A percentile compares a stretch with the other conserved stretches of the same genome.
phyloP scores from a whole-genome alignment of 805 yeast genomes.

The Starmerella vitae region DNA sequence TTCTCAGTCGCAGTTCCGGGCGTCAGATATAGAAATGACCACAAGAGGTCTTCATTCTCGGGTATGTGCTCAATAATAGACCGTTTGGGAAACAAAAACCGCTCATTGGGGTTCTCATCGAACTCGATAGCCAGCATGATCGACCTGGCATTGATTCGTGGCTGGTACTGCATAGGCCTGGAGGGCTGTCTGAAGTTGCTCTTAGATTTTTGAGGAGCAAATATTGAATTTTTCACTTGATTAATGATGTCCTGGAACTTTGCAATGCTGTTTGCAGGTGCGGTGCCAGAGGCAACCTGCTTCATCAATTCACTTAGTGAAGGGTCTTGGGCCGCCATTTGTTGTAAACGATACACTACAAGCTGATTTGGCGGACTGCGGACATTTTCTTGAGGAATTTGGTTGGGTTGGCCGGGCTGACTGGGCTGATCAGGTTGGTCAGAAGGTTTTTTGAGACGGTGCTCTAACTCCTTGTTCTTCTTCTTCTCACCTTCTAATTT shows the following conservation, averaged over 20 bases:
- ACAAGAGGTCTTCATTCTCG: constrained; percentile 26
- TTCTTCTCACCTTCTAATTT: background rate
- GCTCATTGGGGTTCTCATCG: constrained; percentile 58
- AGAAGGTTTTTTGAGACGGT: background rate
- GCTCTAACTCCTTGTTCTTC: background rate
- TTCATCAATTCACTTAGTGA: constrained; percentile 63
- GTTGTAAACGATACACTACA: constrained; percentile 74
- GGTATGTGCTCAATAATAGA: constrained; percentile 47
- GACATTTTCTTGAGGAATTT: background rate
- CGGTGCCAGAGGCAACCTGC: constrained; percentile 71
- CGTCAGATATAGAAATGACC: constrained; percentile 28
- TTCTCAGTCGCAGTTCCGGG: background rate
- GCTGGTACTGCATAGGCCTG: constrained; percentile 10
- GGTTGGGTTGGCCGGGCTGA: constrained; percentile 12
- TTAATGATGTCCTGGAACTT: constrained; percentile 72
- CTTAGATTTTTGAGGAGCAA: constrained; percentile 7
- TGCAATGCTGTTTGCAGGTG: constrained; percentile 54
- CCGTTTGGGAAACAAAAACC: constrained; percentile 65
- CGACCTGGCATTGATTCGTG: constrained; percentile 14
- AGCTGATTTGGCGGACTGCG: constrained; percentile 37
- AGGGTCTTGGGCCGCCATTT: constrained; percentile 63
- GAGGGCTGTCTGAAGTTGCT: background rate
- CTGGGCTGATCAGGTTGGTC: background rate
- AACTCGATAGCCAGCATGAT: constrained; percentile 67
- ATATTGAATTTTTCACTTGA: constrained; percentile 41